Conservation (phyloP, 306 rosid genomes). For the Urtica urens region DNA sequence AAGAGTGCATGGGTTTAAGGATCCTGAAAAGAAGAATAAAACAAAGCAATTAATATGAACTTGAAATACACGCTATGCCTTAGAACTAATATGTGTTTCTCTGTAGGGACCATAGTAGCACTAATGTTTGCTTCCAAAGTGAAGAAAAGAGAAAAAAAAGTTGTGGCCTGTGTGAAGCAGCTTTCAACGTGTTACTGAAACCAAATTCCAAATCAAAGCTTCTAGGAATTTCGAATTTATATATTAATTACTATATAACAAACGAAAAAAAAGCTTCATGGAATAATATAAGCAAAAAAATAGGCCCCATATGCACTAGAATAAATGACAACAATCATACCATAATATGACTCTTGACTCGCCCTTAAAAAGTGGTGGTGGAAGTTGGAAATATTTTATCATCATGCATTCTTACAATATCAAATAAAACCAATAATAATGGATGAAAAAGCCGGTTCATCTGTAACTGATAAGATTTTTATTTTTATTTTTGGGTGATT, state of each 20-base stretch:
- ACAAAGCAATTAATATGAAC: background rate
- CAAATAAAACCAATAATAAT: no score
- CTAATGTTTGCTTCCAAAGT: conserved; percentile 17
- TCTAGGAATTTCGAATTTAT: no score
- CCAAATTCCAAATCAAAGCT: conserved; percentile 10
- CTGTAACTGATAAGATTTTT: background rate
- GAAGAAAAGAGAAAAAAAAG: background rate
- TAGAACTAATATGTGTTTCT: background rate
- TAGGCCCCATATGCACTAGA: conserved; percentile 19
- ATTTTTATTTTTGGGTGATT: no score
- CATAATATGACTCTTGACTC: background rate
- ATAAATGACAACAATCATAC: conserved; percentile 2
- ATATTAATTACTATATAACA: no score
- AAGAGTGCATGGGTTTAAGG: background rate
- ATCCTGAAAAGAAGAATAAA: background rate
- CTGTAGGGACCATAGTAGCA: conserved; percentile 15
- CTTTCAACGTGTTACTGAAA: conserved; percentile 9
- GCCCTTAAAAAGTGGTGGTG: background rate
- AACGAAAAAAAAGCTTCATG: conserved; percentile 6
- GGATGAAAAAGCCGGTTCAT: no score
- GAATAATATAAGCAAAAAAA: background rate
- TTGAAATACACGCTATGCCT: background rate
- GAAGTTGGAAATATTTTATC: conserved; percentile 1
- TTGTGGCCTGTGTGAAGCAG: conserved; percentile 6
- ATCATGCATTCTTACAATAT: background rate